These are phyloP conservation scores for Plasmodium inui DNA, from an alignment of 169 alveolate species.

Conservation along the genomic window DNA sequence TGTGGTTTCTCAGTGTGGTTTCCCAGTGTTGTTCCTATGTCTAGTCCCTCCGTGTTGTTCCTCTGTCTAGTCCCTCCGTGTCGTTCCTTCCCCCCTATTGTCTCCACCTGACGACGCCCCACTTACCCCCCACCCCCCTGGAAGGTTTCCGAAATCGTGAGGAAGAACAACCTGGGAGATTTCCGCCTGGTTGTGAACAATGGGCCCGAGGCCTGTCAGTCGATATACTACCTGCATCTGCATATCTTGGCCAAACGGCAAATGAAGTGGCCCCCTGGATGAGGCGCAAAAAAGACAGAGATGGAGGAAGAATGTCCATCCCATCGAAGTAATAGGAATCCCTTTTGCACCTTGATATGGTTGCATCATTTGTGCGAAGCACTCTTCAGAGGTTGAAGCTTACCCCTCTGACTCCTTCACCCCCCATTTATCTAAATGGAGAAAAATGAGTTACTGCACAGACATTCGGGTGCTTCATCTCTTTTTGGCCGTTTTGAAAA, in stretches of 20 bases:
- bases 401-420: neutral
- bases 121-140: neutral
- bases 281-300: constrained; percentile 14
- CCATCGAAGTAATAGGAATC: neutral
- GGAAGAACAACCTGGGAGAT: constrained; percentile 88
- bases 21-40: no score
- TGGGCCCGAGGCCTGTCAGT: constrained; percentile 92
- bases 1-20: neutral
- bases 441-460: neutral
- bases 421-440: neutral
- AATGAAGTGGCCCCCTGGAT: constrained; percentile 92
- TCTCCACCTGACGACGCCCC: neutral
- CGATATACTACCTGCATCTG: constrained; percentile 93
- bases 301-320: neutral
- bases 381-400: no score
- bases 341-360: neutral
- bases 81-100: neutral
- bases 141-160: constrained; percentile 89
- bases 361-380: neutral
- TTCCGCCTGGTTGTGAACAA: constrained; percentile 93
- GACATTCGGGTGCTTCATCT: neutral
- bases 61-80: no score
- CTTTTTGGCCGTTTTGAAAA: neutral
- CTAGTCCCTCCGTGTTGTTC: no score
- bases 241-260: constrained; percentile 89